These are phyloP conservation scores for Omphalea diandra DNA, from an alignment of 441 rosid species.

Conservation along the genomic window DNA sequence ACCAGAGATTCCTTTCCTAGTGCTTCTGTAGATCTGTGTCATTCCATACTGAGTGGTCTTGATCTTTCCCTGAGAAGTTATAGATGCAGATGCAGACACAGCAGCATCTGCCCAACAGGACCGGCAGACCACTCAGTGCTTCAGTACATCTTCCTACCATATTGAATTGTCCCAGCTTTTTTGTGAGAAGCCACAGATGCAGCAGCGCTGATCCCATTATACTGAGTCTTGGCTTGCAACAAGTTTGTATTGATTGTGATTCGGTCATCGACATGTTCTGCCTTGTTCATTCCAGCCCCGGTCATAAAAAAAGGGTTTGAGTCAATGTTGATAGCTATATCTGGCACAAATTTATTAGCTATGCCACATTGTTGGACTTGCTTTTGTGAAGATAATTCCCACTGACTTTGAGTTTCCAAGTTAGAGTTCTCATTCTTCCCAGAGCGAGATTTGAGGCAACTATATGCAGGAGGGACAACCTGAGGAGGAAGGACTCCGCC, in stretches of 20 bases:
- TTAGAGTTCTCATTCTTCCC: conserved; percentile 60
- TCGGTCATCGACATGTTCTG: conserved; percentile 52
- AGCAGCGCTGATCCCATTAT: conserved; percentile 50
- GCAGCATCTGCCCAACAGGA: no score
- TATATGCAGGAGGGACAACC: conserved; percentile 39
- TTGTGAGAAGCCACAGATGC: conserved; percentile 46
- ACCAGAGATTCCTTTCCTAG: not conserved
- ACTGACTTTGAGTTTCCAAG: conserved; percentile 45
- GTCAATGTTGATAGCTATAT: conserved; percentile 77
- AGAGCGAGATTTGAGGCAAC: conserved; percentile 38
- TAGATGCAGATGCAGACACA: no score
- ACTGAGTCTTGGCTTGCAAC: conserved; percentile 56
- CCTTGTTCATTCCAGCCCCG: conserved; percentile 54
- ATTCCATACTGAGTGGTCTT: no score
- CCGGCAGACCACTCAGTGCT: no score
- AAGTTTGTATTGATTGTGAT: conserved; percentile 56
- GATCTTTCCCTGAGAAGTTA: no score
- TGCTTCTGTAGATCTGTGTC: no score
- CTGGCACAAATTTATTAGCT: conserved; percentile 57
- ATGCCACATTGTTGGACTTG: conserved; percentile 55
- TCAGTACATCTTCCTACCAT: conserved; percentile 70
- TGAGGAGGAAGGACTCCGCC: conserved; percentile 47
- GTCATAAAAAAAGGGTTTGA: conserved; percentile 78
- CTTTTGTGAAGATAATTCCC: conserved; percentile 44
- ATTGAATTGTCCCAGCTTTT: conserved; percentile 74